A percentile compares a stretch with the other conserved stretches of the same genome.
These are phyloP conservation scores for Mentha longifolia DNA, from an alignment of 257 asterid genomes.

Conservation along the genomic window DNA sequence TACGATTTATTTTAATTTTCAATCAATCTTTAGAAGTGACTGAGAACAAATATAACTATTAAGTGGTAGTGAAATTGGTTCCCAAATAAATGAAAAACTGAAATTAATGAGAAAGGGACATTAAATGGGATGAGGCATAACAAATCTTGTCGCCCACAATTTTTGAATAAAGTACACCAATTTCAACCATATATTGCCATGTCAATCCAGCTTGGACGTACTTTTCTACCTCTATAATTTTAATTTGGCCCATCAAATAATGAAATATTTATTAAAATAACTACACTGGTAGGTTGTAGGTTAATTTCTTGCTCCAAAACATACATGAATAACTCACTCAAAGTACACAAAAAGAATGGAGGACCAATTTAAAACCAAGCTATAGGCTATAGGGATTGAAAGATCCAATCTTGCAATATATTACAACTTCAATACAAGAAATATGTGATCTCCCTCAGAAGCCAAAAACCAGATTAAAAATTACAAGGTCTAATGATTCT, in stretches of 20 bases:
- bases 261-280: no score
- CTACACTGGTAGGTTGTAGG: no score
- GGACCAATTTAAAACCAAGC: neutral
- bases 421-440: neutral
- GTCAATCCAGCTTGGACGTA: neutral
- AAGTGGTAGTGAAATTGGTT: neutral
- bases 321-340: neutral
- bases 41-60: no score
- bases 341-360: neutral
- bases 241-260: no score
- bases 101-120: neutral
- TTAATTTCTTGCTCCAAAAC: neutral
- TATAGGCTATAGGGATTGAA: neutral
- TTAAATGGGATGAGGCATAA: neutral
- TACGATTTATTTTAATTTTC: no score
- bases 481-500: neutral
- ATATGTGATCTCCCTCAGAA: neutral
- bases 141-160: constrained; percentile 13
- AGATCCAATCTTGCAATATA: neutral
- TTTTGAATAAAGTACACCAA: constrained; percentile 7
- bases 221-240: neutral
- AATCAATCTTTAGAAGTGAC: no score
- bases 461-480: neutral
- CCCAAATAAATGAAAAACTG: neutral
- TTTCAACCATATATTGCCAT: neutral